Evolutionary conservation across 1,284 basidiomycete genomes (phyloP).

Genomic region (Cutaneotrichosporon mucoides): DNA sequence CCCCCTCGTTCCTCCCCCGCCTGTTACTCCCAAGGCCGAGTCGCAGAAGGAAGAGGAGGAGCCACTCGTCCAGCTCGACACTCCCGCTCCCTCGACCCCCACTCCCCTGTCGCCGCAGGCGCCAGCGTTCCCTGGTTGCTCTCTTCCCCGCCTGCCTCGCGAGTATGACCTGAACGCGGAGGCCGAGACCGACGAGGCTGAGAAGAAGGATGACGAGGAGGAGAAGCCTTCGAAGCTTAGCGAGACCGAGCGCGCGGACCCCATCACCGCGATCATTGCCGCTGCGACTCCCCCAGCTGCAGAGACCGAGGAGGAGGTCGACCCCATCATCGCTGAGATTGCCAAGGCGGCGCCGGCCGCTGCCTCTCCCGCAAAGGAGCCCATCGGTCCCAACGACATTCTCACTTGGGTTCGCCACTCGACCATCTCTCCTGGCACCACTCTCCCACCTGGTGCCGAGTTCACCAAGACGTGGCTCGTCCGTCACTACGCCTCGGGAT

Average conservation of each 20-base stretch:
- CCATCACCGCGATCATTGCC: conserved; percentile 8
- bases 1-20: not conserved
- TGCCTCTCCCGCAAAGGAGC: not conserved
- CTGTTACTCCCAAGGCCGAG: not conserved
- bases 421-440: conserved; percentile 36
- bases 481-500: conserved; percentile 39
- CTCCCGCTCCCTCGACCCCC: not conserved
- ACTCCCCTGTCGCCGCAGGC: not conserved
- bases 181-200: not conserved
- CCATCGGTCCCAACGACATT: conserved; percentile 29
- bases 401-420: conserved; percentile 43
- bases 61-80: not conserved
- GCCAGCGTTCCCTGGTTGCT: not conserved
- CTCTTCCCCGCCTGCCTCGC: not conserved
- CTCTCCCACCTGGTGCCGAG: conserved; percentile 38
- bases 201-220: not conserved
- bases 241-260: not conserved
- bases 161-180: not conserved
- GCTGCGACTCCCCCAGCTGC: not conserved
- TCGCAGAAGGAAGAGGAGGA: not conserved
- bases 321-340: conserved; percentile 6
- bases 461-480: conserved; percentile 46
- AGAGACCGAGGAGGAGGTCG: not conserved
- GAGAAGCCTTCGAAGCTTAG: not conserved
- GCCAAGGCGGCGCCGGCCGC: not conserved